Base-by-base conservation (phyloP, 2,329 filamentous ascomycete genomes). In the Fusarium brevicatenulatum region DNA sequence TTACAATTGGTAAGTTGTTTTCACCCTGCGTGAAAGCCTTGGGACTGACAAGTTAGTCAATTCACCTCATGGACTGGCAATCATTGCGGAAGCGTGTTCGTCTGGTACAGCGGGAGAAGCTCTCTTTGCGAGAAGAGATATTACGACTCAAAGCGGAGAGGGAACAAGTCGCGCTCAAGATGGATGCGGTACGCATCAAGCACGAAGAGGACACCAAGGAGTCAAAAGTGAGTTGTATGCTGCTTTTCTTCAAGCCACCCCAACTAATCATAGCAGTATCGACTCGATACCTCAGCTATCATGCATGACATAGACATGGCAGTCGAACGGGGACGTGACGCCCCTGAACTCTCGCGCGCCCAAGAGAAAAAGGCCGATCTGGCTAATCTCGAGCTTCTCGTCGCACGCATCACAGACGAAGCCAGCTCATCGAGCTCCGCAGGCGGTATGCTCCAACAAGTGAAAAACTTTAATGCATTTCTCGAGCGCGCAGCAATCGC, bases 221-320 rank as follows among this genome's bases (percentile, higher is more conserved):
- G 63, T 84, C 86, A 60, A 81, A 87, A 79, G 89, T 89, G 79
- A 70, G 85, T 79, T 28, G 0, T 5, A 2, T 6, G 6, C 18
- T 46, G 19, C 18, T 46, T 21, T 21, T 10, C 5, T 7, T 10
- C 3, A 15, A 9, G 23, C 4, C 9, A 21, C 23, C 2, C 2
- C 7, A 7, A 15, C 73, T 79, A 49, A 76, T 28, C 16, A 28
- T 18, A 8, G 1, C 32, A 82, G 78, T 83, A 86, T 68, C 85
- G 87, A 68, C 82, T 90, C 19, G 83, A 85, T 15, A 82, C 91
- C 21, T 92, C 90, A 23, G 84, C 86, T 7, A 80, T 86, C 11
- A 88, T 91, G 85, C 87, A 91, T 71, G 88, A 91, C 65, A 86
- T 92, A 62, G 90, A 91, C 58, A 79, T 91, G 23, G 89, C 87